A percentile compares a stretch with the other conserved stretches of the same genome.
phyloP scores from a whole-genome alignment of 768 basidiomycete species.

The Kwoniella botswanensis region DNA sequence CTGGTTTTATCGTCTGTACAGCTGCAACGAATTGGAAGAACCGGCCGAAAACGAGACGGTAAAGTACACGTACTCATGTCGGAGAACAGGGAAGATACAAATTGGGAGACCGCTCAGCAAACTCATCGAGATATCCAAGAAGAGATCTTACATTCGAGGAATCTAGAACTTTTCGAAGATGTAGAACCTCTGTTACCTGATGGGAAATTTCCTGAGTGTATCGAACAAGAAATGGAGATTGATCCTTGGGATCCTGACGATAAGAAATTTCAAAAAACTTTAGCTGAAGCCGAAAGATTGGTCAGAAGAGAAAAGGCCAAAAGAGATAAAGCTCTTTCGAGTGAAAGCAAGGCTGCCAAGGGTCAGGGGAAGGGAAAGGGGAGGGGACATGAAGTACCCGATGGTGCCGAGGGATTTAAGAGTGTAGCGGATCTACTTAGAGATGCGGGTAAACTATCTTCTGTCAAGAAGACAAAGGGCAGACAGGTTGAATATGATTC shows the following conservation, averaged over 20 bases:
- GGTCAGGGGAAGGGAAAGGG: not conserved
- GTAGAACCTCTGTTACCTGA: conserved; percentile 83
- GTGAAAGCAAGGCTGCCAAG: conserved; percentile 5
- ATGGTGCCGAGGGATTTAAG: conserved; percentile 55
- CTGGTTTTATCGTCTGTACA: conserved; percentile 54
- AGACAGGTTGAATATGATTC: conserved; percentile 19
- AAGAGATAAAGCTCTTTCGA: conserved; percentile 56
- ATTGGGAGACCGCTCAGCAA: conserved; percentile 84
- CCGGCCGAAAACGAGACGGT: conserved; percentile 89
- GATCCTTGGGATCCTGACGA: conserved; percentile 59
- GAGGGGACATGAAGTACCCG: conserved; percentile 55
- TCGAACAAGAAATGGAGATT: conserved; percentile 83
- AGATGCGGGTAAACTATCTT: conserved; percentile 24
- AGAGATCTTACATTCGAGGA: conserved; percentile 79
- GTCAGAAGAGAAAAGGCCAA: conserved; percentile 55
- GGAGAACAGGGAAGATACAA: conserved; percentile 85
- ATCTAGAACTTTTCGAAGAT: conserved; percentile 91
- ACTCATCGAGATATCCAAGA: conserved; percentile 87
- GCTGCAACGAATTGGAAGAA: conserved; percentile 95
- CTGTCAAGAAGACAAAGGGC: conserved; percentile 2
- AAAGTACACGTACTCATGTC: conserved; percentile 88
- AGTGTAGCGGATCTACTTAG: conserved; percentile 44
- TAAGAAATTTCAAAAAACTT: conserved; percentile 36
- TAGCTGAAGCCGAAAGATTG: conserved; percentile 25
- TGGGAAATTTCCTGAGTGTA: conserved; percentile 72